Evolutionary conservation across 2,329 filamentous ascomycete genomes (phyloP).

Genomic region (Fusarium kyushuense): DNA sequence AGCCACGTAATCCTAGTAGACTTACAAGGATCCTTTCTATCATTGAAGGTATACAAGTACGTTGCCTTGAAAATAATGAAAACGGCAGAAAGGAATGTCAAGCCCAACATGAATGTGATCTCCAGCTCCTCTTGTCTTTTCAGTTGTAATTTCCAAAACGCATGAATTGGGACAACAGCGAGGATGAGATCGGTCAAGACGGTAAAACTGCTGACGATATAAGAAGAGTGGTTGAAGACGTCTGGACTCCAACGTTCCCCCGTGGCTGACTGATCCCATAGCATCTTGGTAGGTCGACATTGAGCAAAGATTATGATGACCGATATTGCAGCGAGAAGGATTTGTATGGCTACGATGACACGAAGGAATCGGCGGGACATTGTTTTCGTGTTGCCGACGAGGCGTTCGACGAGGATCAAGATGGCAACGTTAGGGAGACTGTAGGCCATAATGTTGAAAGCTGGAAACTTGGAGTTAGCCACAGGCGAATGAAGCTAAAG

Average conservation of each 20-base stretch:
- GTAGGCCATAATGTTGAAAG: constrained; percentile 23
- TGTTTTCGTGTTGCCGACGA: constrained; percentile 12
- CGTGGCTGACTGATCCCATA: constrained; percentile 4
- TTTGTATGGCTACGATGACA: constrained; percentile 2
- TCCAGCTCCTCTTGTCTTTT: constrained; percentile 20
- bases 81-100: constrained; percentile 19
- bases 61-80: constrained; percentile 20
- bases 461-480: background rate
- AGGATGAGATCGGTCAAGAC: constrained; percentile 24
- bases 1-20: too few species aligned
- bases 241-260: constrained; percentile 10
- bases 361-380: constrained; percentile 6
- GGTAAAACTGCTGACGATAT: constrained; percentile 27
- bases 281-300: background rate
- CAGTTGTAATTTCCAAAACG: constrained; percentile 27
- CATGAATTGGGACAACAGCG: constrained; percentile 11
- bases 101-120: constrained; percentile 24
- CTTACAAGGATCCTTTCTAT: constrained; percentile 13
- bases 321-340: constrained; percentile 1
- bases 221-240: constrained; percentile 31
- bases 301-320: constrained; percentile 12
- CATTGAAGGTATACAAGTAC: constrained; percentile 6
- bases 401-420: constrained; percentile 26
- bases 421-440: constrained; percentile 30
- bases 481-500: rapidly evolving